phyloP scores from a whole-genome alignment of 345 rosid species.

The Alliaria petiolata region DNA sequence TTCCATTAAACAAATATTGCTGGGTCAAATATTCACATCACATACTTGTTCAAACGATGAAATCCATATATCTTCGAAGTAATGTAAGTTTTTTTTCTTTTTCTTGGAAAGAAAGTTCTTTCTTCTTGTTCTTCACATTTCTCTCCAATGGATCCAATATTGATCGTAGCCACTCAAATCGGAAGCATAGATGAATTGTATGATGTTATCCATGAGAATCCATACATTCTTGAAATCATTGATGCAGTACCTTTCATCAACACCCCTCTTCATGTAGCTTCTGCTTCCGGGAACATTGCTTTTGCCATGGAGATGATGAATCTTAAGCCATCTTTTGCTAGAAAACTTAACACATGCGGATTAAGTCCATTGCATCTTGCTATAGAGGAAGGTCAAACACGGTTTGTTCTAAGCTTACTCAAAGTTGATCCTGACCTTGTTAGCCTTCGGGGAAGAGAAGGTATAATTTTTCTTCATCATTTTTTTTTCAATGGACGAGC shows the following conservation, averaged over 20 bases:
- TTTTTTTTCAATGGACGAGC: neutral
- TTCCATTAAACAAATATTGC: conserved; percentile 12
- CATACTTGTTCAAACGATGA: conserved; percentile 8
- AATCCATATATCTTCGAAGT: too few relatives aligned
- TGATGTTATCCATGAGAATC: conserved; percentile 14
- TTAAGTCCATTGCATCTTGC: conserved; percentile 37
- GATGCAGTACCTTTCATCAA: conserved; percentile 36
- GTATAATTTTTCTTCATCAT: neutral
- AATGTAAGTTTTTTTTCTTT: neutral
- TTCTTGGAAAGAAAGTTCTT: neutral
- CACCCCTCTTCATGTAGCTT: conserved; percentile 40
- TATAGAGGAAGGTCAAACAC: conserved; percentile 9
- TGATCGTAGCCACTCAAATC: neutral
- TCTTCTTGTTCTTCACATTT: neutral
- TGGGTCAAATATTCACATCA: neutral
- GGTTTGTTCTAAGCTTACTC: neutral
- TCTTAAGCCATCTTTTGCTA: conserved; percentile 38
- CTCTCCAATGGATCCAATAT: conserved; percentile 24
- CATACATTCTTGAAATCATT: conserved; percentile 18
- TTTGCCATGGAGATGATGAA: conserved; percentile 34
- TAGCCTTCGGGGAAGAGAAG: conserved; percentile 24
- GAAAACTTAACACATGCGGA: conserved; percentile 32
- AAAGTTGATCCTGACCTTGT: conserved; percentile 15
- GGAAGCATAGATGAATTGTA: conserved; percentile 28
- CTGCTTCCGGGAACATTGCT: conserved; percentile 24